phyloP scores from a whole-genome alignment of 2,329 filamentous ascomycete species.

The Botryotinia calthae region DNA sequence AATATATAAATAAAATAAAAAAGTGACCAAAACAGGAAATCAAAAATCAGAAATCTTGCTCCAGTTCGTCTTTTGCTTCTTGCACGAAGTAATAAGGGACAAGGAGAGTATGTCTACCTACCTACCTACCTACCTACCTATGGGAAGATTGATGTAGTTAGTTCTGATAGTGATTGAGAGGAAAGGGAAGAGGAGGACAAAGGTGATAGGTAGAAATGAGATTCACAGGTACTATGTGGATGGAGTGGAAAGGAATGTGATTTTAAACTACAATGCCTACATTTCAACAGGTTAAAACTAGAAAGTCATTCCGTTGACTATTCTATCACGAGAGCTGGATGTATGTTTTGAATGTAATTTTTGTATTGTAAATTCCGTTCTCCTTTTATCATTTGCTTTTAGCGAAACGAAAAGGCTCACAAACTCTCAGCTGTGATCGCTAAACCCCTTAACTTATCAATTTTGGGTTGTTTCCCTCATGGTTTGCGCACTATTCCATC shows the following conservation, averaged over 20 bases:
- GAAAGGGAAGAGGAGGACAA: not conserved
- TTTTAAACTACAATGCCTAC: not conserved
- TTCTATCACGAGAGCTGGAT: not conserved
- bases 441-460: not conserved
- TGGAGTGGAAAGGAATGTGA: not conserved
- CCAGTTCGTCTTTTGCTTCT: not conserved
- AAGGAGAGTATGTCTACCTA: no score
- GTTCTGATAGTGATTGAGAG: not conserved
- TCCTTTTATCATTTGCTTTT: not conserved
- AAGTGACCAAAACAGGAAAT: not conserved
- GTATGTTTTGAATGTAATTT: not conserved
- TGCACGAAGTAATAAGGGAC: no score
- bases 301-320: not conserved
- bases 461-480: not conserved
- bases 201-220: no score
- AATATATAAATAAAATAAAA: no score
- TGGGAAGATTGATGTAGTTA: not conserved
- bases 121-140: not conserved
- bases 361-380: not conserved
- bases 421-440: not conserved
- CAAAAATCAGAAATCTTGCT: not conserved
- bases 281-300: not conserved
- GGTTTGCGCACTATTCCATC: not conserved
- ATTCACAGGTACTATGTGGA: not conserved
- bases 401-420: not conserved